Base-by-base conservation (phyloP, 2,329 filamentous ascomycete species). In the Aquanectria penicillioides region DNA sequence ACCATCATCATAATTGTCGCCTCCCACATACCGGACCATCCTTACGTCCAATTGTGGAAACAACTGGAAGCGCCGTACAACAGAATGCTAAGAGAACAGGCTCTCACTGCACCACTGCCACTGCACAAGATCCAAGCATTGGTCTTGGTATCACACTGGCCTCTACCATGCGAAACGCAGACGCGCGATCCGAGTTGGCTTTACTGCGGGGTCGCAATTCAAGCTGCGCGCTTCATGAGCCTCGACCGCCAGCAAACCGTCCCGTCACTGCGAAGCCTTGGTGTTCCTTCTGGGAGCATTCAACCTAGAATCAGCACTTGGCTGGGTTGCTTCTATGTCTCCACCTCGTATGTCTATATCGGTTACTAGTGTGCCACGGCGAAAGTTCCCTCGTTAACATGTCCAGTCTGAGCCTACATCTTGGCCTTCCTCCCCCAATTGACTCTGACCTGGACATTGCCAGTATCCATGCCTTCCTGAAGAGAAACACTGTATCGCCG, bases 81-180 rank as follows among this genome's bases (percentile, higher is more conserved):
- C 2, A 51, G 22, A 11, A 18, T 66, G 8, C 18, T 66, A 2
- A 60, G 64, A 2, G 46, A 64, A 22, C 41, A 52, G 17, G 26
- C 61, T 0, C 31, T 62, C 2, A 29, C 25, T 5, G 63, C 56
- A 0, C 64, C 64, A 1, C 17, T 67, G 2, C 64, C 64, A 4
- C 37, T 67, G 5, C 33, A 58, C 43, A 60, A 66, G 31, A 63
- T 66, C 2, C 64, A 67, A 3, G 63, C 64, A 1, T 31, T 67
- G 1, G 3, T 66, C 1, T 31, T 60, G 9, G 18, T 66, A 1
- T 64, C 55, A 17, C 47, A 61, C 2, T 67, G 64, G 64, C 64
- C 64, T 2, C n/a, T 67, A 4, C 61, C 63, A 0, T 28, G 37
- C 2, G 54, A 57, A 1, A 29, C 33, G 6, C 64, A 66, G 18